These are phyloP conservation scores for Yamadazyma songkhlaensis DNA, from an alignment of 1,139 yeast species.

Conservation along the genomic window DNA sequence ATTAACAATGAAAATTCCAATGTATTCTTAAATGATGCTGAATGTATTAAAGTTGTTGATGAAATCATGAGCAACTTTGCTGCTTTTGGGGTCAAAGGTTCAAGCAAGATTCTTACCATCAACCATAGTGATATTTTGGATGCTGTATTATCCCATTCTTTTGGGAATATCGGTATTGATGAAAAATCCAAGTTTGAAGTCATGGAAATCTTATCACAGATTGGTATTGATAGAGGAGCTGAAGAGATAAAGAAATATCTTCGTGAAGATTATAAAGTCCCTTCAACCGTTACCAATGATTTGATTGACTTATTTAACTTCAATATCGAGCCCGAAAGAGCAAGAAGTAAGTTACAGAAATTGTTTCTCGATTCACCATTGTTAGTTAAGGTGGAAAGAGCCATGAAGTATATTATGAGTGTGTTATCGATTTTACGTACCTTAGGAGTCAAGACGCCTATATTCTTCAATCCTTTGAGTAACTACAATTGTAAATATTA, in stretches of 20 bases:
- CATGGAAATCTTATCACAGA: constrained; percentile 67
- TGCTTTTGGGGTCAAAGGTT: constrained; percentile 48
- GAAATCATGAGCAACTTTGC: constrained; percentile 67
- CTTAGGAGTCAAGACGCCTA: constrained; percentile 44
- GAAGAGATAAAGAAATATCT: constrained; percentile 65
- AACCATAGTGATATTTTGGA: constrained; percentile 82
- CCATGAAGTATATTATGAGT: constrained; percentile 56
- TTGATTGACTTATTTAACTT: constrained; percentile 74
- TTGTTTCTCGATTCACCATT: constrained; percentile 76
- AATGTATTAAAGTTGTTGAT: constrained; percentile 76
- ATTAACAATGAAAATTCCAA: constrained; percentile 49
- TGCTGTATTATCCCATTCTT: constrained; percentile 59
- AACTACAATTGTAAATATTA: constrained; percentile 81
- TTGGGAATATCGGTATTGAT: constrained; percentile 67
- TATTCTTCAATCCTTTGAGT: constrained; percentile 65
- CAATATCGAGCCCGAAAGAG: constrained; percentile 60
- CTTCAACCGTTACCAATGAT: constrained; percentile 80
- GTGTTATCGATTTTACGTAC: constrained; percentile 54
- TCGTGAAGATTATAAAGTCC: constrained; percentile 68
- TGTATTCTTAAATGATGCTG: constrained; percentile 67
- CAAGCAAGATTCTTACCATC: constrained; percentile 55
- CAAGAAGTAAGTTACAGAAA: constrained; percentile 59
- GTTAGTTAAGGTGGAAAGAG: constrained; percentile 57
- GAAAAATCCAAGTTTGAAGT: constrained; percentile 66
- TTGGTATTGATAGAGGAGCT: constrained; percentile 67